phyloP scores from a whole-genome alignment of 768 basidiomycete species.

The Cyclocybe aegerita region DNA sequence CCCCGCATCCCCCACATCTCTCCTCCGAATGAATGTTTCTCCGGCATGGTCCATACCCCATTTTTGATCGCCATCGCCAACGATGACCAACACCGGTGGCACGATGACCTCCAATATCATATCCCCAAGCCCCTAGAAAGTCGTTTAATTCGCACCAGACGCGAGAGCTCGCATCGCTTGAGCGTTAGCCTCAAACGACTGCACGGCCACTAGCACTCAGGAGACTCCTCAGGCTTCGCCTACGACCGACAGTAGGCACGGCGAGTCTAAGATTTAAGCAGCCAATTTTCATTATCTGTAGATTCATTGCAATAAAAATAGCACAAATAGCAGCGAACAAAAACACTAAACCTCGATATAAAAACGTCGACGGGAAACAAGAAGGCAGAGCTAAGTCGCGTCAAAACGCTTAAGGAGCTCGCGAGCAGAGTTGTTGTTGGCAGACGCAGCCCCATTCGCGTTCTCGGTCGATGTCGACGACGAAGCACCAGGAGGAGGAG shows the following conservation, averaged over 20 bases:
- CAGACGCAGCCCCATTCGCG: conserved; percentile 11
- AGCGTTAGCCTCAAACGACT: background rate
- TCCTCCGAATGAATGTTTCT: background rate
- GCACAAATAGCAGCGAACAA: conserved; percentile 6
- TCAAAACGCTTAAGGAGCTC: conserved; percentile 37
- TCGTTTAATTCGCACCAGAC: too few species aligned
- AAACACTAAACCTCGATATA: conserved; percentile 5
- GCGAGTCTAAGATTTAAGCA: too few species aligned
- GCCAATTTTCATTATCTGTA: too few species aligned
- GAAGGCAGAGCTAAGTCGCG: conserved; percentile 12
- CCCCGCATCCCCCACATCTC: conserved; percentile 10
- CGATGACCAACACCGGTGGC: too few species aligned
- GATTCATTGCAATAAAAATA: conserved; percentile 1
- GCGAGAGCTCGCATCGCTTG: background rate
- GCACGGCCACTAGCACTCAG: background rate
- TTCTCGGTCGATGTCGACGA: background rate
- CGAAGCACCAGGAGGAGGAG: background rate
- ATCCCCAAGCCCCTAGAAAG: too few species aligned
- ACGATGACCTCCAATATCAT: too few species aligned
- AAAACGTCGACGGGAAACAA: too few species aligned
- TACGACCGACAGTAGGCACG: background rate
- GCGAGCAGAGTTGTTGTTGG: conserved; percentile 30
- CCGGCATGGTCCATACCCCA: background rate
- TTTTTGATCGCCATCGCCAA: background rate
- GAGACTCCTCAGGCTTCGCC: background rate